Evolutionary conservation across 129 eudicot species (phyloP).

Genomic region (Ambrosia artemisiifolia): DNA sequence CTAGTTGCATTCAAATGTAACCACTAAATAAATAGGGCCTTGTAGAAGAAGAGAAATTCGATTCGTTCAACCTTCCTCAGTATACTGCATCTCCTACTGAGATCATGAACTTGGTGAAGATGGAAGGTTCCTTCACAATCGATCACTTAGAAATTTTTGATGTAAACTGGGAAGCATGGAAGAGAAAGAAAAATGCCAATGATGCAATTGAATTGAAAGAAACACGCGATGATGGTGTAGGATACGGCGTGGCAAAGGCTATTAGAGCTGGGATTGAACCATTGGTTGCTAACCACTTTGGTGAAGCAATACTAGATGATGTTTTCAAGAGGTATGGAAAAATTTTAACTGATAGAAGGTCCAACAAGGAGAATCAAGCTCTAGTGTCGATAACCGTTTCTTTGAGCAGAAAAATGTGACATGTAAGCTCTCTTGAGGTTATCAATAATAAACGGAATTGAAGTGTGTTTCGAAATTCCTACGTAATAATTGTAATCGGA

Average conservation of each 20-base stretch:
- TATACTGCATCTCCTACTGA: constrained; percentile 32
- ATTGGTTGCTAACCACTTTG: constrained; percentile 48
- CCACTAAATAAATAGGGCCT: constrained; percentile 18
- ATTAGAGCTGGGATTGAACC: constrained; percentile 47
- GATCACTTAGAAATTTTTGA: constrained; percentile 29
- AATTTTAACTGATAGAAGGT: constrained; percentile 14
- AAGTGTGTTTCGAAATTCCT: neutral
- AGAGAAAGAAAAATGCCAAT: neutral
- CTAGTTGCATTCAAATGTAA: neutral
- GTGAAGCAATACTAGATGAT: constrained; percentile 39
- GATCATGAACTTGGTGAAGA: constrained; percentile 32
- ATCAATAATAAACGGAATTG: neutral
- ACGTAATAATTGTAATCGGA: neutral
- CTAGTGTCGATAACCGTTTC: constrained; percentile 35
- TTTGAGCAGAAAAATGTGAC: constrained; percentile 24
- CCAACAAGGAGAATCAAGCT: constrained; percentile 25
- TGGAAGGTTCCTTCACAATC: constrained; percentile 37
- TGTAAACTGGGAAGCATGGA: constrained; percentile 34
- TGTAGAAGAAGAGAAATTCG: constrained; percentile 32
- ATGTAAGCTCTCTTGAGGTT: neutral
- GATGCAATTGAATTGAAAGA: neutral
- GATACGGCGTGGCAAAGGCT: constrained; percentile 33
- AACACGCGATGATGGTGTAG: constrained; percentile 4
- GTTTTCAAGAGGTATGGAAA: constrained; percentile 36
- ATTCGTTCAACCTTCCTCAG: constrained; percentile 39